Conservation (phyloP, 345 rosid species). For the Eucalyptus erythrocorys region DNA sequence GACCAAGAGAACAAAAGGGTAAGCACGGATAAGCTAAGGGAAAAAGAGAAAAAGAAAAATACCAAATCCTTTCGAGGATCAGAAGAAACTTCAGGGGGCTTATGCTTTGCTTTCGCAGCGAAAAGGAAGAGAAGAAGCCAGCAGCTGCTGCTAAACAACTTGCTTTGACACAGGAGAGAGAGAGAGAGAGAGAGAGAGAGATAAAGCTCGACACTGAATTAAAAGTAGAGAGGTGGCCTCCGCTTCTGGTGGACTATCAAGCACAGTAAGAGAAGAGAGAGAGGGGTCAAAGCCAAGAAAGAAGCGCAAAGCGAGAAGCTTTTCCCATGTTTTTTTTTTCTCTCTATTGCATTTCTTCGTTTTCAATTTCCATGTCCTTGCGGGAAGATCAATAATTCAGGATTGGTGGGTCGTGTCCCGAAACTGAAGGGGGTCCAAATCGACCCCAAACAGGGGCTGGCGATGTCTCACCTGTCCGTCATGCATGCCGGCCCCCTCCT, state of each 20-base stretch:
- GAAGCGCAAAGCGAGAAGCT: not conserved
- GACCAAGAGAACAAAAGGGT: not conserved
- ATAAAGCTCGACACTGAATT: not conserved
- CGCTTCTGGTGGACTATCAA: not conserved
- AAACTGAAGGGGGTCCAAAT: not conserved
- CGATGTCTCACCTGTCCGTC: not conserved
- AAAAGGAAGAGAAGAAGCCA: not conserved
- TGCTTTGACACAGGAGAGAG: not conserved
- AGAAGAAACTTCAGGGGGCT: not conserved
- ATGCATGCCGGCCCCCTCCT: not conserved
- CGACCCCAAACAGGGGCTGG: not conserved
- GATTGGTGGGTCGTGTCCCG: not conserved
- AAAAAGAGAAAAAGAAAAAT: not conserved
- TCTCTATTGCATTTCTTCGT: not conserved
- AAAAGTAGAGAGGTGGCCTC: not conserved
- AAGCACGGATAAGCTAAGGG: not conserved
- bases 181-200: not conserved
- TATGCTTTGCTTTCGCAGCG: not conserved
- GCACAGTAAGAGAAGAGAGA: not conserved
- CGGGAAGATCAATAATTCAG: not conserved
- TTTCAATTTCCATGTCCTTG: not conserved
- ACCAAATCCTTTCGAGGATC: not conserved
- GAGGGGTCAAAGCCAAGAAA: not conserved
- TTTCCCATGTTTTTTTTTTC: not conserved
- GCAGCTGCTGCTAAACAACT: not conserved